These are phyloP conservation scores for Tylopilus sp. DNA, from an alignment of 1,284 basidiomycete species.

Conservation along the genomic window DNA sequence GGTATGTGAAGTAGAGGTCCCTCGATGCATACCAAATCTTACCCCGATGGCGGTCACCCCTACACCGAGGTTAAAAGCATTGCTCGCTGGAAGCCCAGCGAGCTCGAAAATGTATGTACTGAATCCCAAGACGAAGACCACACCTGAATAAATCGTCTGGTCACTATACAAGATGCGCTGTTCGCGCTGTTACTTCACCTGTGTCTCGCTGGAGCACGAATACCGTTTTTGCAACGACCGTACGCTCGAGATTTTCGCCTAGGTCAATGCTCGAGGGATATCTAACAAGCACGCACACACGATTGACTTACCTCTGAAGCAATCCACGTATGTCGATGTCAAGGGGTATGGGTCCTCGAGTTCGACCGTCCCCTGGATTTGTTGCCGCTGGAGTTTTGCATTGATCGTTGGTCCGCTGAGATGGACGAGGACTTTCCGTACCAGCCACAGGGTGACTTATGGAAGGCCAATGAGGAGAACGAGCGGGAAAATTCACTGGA, in stretches of 20 bases:
- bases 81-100: constrained; percentile 23
- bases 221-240: constrained; percentile 31
- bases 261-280: background rate
- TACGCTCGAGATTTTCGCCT: constrained; percentile 29
- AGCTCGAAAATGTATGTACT: constrained; percentile 34
- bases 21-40: background rate
- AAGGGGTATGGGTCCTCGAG: constrained; percentile 28
- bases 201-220: constrained; percentile 31
- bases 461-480: constrained; percentile 25
- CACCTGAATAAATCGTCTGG: constrained; percentile 16
- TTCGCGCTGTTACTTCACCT: constrained; percentile 11
- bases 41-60: constrained; percentile 26
- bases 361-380: constrained; percentile 26
- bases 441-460: constrained; percentile 6
- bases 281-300: background rate
- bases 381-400: constrained; percentile 1
- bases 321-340: constrained; percentile 13
- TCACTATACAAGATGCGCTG: background rate
- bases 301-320: constrained; percentile 23
- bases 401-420: no score
- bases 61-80: constrained; percentile 28
- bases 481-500: constrained; percentile 31
- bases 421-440: no score
- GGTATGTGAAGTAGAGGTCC: background rate
- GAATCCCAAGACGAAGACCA: constrained; percentile 29